Percentiles rank a stretch among this genome's conserved stretches.
These are phyloP conservation scores for Septoria petroselini DNA, from an alignment of 2,329 filamentous ascomycete genomes.

Conservation along the genomic window DNA sequence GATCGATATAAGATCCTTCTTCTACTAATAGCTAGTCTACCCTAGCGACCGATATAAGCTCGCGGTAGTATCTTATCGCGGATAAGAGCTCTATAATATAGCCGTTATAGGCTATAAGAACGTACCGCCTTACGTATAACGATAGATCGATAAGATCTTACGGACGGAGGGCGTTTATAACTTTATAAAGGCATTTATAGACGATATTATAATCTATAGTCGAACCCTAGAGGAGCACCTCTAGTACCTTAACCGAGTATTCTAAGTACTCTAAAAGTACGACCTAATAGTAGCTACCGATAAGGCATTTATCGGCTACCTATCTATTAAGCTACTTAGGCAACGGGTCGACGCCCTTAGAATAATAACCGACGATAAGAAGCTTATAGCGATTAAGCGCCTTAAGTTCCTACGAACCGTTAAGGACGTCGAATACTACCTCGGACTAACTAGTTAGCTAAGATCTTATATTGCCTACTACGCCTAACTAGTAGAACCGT, in stretches of 20 bases:
- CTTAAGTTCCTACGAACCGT: not conserved
- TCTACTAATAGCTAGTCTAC: not conserved
- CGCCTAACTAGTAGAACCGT: not conserved
- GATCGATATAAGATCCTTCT: not conserved
- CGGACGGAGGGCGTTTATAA: no score
- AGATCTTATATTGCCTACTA: not conserved
- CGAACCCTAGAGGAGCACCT: not conserved
- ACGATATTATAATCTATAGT: slow-evolving; percentile 7
- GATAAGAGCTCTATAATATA: slow-evolving; percentile 1
- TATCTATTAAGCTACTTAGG: not conserved
- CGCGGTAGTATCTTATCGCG: not conserved
- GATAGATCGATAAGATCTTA: not conserved
- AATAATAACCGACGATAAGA: not conserved
- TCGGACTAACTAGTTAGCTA: not conserved
- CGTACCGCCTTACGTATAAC: not conserved
- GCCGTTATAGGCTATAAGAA: not conserved
- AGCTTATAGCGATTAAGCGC: not conserved
- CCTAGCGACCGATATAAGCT: not conserved
- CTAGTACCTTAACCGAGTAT: not conserved
- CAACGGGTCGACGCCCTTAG: not conserved
- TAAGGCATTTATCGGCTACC: not conserved
- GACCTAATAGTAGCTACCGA: not conserved
- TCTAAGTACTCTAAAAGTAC: not conserved
- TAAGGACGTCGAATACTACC: slow-evolving; percentile 1
- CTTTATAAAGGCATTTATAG: not conserved